Evolutionary conservation across 768 basidiomycete genomes (phyloP), one percentile per base, ranked within the genome.

Genomic region (Tubosaeta sp.): DNA sequence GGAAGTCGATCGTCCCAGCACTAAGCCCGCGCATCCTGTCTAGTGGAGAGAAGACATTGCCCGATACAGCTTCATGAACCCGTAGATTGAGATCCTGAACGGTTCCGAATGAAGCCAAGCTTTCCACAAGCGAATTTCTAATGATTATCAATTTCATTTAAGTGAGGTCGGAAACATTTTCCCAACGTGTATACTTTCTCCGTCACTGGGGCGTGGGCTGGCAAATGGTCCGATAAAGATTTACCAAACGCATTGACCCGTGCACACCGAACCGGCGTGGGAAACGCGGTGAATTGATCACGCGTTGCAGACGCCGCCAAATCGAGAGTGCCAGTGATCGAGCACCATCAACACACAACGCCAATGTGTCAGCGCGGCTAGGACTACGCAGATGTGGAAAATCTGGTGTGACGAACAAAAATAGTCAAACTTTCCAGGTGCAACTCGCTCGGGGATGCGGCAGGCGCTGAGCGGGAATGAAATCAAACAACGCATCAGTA

Each of bases 321-420:
- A 41, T 25, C 48, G 53, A 44, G 59, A 51, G 69, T 88, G 82
- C 68, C 83, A 79, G 68, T 84, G 78, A 52, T 79, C 63, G 60
- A 88, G 77, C 38, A 76, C 76, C 21, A 75, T 76, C 52, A 83
- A 58, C 51, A 88, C 73, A 57, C 71, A 73, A 31, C 69, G 66
- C 69, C 84, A 90, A 58, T 89, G 87, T 10, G 80, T 72, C 57
- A 85, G 67, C 31, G 84, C 87, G 10, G 86, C 89, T 22, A 83
- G 68, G 48, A 91, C 74, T 32, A 94, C 91, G 60, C 79, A 83
- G 53, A 84, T 66, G 64, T 94, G 94, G 68, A 96, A 94, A 59
- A 95, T 87, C 69, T 94, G 90, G 72, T 95, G 93, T 18, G 87
- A 91, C 0, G 87, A 79, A 49, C 84, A 77, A 60, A 90, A 78